These are phyloP conservation scores for Aspergillus carlsbadensis DNA, from an alignment of 495 filamentous ascomycete species.

Conservation along the genomic window DNA sequence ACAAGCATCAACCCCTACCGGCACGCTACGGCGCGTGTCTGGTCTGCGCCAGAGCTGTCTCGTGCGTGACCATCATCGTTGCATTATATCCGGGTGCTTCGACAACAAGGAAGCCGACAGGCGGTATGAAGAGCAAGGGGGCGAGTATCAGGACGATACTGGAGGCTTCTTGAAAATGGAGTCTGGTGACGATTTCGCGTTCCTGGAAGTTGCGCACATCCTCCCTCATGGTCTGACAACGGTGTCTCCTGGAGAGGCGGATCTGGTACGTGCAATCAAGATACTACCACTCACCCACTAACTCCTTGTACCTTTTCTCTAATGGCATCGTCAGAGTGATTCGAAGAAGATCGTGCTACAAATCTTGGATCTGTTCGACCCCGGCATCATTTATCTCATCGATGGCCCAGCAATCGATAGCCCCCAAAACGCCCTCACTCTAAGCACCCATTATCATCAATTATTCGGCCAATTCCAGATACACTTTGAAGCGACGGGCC, in stretches of 20 bases:
- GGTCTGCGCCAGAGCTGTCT: slow-evolving; percentile 3
- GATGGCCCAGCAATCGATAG: slow-evolving; percentile 16
- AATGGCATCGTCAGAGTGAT: too few species aligned
- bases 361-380: slow-evolving; percentile 25
- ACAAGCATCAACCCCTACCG: not conserved
- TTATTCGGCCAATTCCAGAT: slow-evolving; percentile 27
- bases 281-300: too few species aligned
- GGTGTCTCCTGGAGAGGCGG: slow-evolving; percentile 6
- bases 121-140: not conserved
- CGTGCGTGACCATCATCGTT: slow-evolving; percentile 6
- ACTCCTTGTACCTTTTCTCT: too few species aligned
- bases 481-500: slow-evolving; percentile 23
- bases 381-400: slow-evolving; percentile 19
- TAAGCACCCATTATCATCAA: slow-evolving; percentile 25
- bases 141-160: slow-evolving; percentile 3
- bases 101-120: not conserved
- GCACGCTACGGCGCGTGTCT: not conserved
- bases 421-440: slow-evolving; percentile 20
- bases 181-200: slow-evolving; percentile 12
- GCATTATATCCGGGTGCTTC: slow-evolving; percentile 6
- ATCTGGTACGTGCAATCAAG: too few species aligned
- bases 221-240: slow-evolving; percentile 18
- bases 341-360: slow-evolving; percentile 21
- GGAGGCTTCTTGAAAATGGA: not conserved
- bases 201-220: slow-evolving; percentile 24